Evolutionary conservation across 2,329 filamentous ascomycete genomes (phyloP).

Genomic region (Ophiostoma ulmi): DNA sequence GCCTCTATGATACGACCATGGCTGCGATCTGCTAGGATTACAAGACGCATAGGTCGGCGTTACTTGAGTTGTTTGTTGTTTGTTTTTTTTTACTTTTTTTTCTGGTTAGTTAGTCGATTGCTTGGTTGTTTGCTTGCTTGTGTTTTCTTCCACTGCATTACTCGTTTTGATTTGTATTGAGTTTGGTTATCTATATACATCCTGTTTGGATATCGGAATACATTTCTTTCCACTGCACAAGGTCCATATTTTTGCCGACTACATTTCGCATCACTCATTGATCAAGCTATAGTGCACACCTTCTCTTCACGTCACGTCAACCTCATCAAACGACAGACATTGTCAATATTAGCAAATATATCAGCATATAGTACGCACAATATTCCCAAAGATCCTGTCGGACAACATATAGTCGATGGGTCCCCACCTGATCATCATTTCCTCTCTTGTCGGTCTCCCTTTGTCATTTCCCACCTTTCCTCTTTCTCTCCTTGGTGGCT

Average conservation of each 20-base stretch:
- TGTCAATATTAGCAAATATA: neutral
- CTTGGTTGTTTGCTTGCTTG: neutral
- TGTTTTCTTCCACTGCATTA: no score
- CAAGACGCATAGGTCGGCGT: neutral
- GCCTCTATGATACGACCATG: neutral
- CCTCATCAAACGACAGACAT: neutral
- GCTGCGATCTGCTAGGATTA: neutral
- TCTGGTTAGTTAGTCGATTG: neutral
- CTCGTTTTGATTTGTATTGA: neutral
- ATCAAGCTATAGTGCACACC: neutral
- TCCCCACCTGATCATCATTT: constrained; percentile 5
- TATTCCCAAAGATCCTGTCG: neutral
- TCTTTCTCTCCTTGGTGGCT: neutral
- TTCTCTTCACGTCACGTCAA: neutral
- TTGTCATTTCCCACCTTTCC: neutral
- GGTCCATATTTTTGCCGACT: neutral
- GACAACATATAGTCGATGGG: constrained; percentile 7
- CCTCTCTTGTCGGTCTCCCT: constrained; percentile 3
- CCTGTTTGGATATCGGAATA: neutral
- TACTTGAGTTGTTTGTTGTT: neutral
- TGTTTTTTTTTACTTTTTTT: neutral
- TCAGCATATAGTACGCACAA: neutral
- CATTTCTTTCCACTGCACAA: neutral
- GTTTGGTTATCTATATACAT: neutral
- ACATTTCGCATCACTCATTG: neutral